phyloP scores from a whole-genome alignment of 306 rosid species.

The Carpinus fangiana region DNA sequence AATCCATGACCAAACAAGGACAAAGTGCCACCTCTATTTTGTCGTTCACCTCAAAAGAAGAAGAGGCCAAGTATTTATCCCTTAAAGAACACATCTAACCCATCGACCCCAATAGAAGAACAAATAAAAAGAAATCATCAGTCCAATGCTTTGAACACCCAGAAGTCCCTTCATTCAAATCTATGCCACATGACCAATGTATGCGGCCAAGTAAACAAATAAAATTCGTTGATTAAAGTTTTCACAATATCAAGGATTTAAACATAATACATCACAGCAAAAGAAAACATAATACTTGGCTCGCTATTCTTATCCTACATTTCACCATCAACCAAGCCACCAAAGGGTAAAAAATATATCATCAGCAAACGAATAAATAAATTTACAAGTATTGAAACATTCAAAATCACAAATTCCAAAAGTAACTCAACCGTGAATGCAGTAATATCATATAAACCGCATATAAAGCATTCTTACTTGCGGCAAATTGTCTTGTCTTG shows the following conservation, averaged over 20 bases:
- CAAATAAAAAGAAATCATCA: no score
- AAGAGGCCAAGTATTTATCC: constrained; percentile 39
- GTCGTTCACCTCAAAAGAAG: constrained; percentile 29
- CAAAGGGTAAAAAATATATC: no score
- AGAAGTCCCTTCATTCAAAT: not conserved
- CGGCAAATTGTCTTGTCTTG: constrained; percentile 86
- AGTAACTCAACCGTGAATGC: not conserved
- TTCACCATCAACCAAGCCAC: not conserved
- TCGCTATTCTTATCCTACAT: not conserved
- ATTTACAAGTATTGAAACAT: not conserved
- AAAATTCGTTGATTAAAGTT: no score
- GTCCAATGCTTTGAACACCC: no score
- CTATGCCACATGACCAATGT: not conserved
- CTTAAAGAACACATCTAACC: not conserved
- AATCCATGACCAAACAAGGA: not conserved
- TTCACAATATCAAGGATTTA: no score
- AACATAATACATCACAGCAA: not conserved
- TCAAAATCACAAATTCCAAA: no score
- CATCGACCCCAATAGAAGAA: not conserved
- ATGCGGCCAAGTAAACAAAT: not conserved
- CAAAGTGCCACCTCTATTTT: not conserved
- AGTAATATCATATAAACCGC: not conserved
- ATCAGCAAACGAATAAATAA: not conserved
- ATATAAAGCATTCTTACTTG: constrained; percentile 41
- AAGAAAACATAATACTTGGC: not conserved